These are phyloP conservation scores for Paramyrothecium roridum DNA, from an alignment of 2,329 filamentous ascomycete genomes.

Conservation along the genomic window DNA sequence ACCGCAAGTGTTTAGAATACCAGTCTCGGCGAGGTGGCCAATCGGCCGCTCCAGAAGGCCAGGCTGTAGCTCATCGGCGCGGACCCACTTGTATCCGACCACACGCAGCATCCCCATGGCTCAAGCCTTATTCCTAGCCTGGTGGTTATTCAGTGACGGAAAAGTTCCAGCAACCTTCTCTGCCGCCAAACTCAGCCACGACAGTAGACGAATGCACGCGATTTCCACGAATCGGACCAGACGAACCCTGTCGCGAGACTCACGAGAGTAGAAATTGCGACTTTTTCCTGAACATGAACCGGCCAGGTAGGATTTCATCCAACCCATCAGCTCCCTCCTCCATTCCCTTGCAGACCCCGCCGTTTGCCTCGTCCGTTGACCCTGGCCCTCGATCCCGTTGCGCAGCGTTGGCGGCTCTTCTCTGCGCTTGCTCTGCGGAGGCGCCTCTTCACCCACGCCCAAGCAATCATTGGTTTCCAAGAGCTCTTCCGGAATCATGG, in stretches of 20 bases:
- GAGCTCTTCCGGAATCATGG: too few species aligned
- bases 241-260: conserved; percentile 6
- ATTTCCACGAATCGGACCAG: neutral
- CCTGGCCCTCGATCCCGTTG: conserved; percentile 9
- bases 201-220: neutral
- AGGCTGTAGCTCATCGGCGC: conserved; percentile 20
- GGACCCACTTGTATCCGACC: conserved; percentile 37
- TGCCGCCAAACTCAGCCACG: conserved; percentile 4
- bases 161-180: conserved; percentile 15
- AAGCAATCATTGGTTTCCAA: too few species aligned
- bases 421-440: too few species aligned
- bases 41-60: neutral
- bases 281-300: conserved; percentile 46
- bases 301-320: conserved; percentile 51
- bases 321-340: conserved; percentile 16
- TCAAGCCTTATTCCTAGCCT: conserved; percentile 18
- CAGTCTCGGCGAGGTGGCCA: neutral
- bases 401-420: neutral
- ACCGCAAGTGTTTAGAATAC: too few species aligned
- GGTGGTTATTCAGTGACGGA: conserved; percentile 13
- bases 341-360: conserved; percentile 18
- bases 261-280: conserved; percentile 20
- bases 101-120: conserved; percentile 18
- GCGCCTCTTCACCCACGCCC: too few species aligned
- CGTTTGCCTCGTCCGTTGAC: conserved; percentile 14